Evolutionary conservation across 768 basidiomycete species (phyloP).

Genomic region (Lyophyllum decastes): DNA sequence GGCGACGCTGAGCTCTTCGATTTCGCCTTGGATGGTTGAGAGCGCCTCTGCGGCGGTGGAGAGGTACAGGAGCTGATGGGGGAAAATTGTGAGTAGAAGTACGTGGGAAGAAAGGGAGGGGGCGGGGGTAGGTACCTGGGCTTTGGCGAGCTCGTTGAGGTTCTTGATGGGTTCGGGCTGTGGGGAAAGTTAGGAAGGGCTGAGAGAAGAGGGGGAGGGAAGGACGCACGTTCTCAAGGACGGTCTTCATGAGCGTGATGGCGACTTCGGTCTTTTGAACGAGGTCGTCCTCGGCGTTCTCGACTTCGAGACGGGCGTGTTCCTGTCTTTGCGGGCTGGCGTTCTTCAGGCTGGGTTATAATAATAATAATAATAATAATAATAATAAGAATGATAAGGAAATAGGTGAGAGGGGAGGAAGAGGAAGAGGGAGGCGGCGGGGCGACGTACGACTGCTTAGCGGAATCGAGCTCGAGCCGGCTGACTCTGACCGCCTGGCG

Average conservation of each 20-base stretch:
- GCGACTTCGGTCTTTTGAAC: conserved; percentile 98
- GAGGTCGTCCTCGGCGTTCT: conserved; percentile 93
- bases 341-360: conserved; percentile 66
- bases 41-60: conserved; percentile 79
- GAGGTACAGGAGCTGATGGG: conserved; percentile 64
- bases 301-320: conserved; percentile 87
- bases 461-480: conserved; percentile 86
- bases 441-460: conserved; percentile 70
- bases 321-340: conserved; percentile 80
- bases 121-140: conserved; percentile 54
- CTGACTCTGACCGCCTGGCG: conserved; percentile 78
- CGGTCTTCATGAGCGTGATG: conserved; percentile 96
- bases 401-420: no score
- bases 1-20: conserved; percentile 89
- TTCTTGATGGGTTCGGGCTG: conserved; percentile 97
- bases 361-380: neutral
- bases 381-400: neutral
- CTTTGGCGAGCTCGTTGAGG: conserved; percentile 88
- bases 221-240: conserved; percentile 88
- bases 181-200: conserved; percentile 2
- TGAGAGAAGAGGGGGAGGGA: neutral
- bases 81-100: neutral
- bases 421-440: neutral
- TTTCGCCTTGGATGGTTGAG: conserved; percentile 82
- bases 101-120: neutral